Percentiles rank a stretch among this genome's conserved stretches.
Conservation (phyloP, 140 eudicot genomes). For the Artemisia princeps region DNA sequence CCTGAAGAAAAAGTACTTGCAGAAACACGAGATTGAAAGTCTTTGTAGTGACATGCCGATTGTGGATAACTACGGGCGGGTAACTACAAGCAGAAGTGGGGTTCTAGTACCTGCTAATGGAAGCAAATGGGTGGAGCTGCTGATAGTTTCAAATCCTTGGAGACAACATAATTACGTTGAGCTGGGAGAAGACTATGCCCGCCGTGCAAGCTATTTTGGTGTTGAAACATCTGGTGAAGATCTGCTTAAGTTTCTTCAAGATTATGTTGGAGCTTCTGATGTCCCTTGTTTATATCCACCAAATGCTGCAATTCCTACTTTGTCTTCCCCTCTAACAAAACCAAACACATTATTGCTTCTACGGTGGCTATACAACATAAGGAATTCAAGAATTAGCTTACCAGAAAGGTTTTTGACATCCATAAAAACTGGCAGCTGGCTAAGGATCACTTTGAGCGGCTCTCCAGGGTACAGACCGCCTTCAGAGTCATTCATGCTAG, state of each 20-base stretch:
- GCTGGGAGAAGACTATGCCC: slow-evolving; percentile 40
- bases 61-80: slow-evolving; percentile 34
- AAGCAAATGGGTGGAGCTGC: slow-evolving; percentile 45
- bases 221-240: slow-evolving; percentile 11
- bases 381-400: slow-evolving; percentile 2
- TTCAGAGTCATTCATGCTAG: slow-evolving; percentile 40
- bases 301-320: slow-evolving; percentile 34
- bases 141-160: slow-evolving; percentile 47
- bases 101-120: slow-evolving; percentile 52
- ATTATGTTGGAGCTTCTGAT: slow-evolving; percentile 36
- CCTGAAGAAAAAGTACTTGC: slow-evolving; percentile 2
- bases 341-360: slow-evolving; percentile 38
- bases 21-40: neutral
- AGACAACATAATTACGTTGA: slow-evolving; percentile 34
- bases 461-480: slow-evolving; percentile 40
- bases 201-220: slow-evolving; percentile 25
- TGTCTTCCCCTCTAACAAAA: slow-evolving; percentile 33
- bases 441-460: slow-evolving; percentile 34
- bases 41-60: slow-evolving; percentile 39
- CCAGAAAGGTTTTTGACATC: slow-evolving; percentile 41
- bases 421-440: slow-evolving; percentile 44
- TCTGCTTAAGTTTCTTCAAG: slow-evolving; percentile 28
- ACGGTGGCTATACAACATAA: slow-evolving; percentile 38
- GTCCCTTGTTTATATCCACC: slow-evolving; percentile 43
- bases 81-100: slow-evolving; percentile 17